These are phyloP conservation scores for Datura wrightii DNA, from an alignment of 257 asterid genomes.

Conservation along the genomic window DNA sequence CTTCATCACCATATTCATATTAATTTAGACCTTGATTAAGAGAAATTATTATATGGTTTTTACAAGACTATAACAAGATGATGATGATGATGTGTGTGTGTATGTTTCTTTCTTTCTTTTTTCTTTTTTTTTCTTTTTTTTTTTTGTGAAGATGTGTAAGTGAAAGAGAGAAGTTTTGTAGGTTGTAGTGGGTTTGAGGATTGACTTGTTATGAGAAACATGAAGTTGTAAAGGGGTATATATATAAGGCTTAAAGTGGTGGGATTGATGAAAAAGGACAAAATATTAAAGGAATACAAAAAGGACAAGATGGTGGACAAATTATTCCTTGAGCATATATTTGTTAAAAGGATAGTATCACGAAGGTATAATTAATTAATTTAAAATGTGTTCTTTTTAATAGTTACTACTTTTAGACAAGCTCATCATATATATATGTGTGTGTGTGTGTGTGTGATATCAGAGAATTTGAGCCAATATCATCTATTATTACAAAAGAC, in stretches of 20 bases:
- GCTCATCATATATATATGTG: neutral
- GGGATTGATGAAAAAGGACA: neutral
- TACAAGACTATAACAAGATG: neutral
- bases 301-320: neutral
- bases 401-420: too few relatives aligned
- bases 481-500: too few relatives aligned
- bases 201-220: neutral
- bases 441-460: too few relatives aligned
- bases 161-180: neutral
- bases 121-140: neutral
- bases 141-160: neutral
- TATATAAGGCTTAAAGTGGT: neutral
- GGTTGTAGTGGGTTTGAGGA: neutral
- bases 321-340: constrained; percentile 1
- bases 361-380: too few relatives aligned
- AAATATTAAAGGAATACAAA: neutral
- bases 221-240: neutral
- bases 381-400: too few relatives aligned
- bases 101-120: neutral
- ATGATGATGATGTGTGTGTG: too few relatives aligned
- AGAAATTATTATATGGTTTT: neutral
- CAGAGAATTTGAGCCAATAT: too few relatives aligned
- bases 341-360: neutral
- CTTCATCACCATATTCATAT: constrained; percentile 26
- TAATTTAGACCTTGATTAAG: neutral